Base-by-base conservation (phyloP, 345 rosid species). In the Isatis tinctoria region DNA sequence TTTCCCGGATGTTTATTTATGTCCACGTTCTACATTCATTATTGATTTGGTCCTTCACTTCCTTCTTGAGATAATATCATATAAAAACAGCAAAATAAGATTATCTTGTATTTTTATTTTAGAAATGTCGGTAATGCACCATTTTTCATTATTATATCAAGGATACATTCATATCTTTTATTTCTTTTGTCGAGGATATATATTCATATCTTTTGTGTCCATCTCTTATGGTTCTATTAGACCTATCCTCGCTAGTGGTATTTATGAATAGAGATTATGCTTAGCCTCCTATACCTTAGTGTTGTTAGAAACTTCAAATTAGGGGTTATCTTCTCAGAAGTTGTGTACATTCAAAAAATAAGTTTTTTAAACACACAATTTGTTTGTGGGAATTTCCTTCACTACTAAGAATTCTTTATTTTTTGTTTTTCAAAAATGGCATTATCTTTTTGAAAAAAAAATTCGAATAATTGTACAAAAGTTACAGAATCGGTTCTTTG, bases 1-100 rank as follows among this genome's bases (percentile, higher is more conserved):
- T 65, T 65, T 47, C 10, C 13, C 12, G 30, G 65, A 54, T 73
- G 71, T 67, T 74, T 45, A 74, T 74, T 52, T 51, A 41, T 53
- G 63, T 75, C 74, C 63, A 67, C 74, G 68, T 60, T 60, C 66
- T 65, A 49, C 9, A 68, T 68, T 67, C 68, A 27, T 59, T 47
- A 58, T 67, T 74, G 60, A 43, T 56, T 65, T 44, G 72, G 32
- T 35, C n/a, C n/a, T n/a, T n/a, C n/a, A n/a, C n/a, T n/a, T n/a
- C n/a, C 47, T 44, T 56, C 30, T 60, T 40, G 17, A 45, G 8
- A 24, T 48, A 49, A 49, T 30, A 45, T 59, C 6, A 60, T 35
- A 14, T 68, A 26, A n/a, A 22, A 62, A 30, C 35, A 52, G 7
- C 37, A 32, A 37, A 39, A 6, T 32, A 22, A n/a, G 28, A 8